Base-by-base conservation (phyloP, 106 monocot genomes). In the Allium fistulosum region DNA sequence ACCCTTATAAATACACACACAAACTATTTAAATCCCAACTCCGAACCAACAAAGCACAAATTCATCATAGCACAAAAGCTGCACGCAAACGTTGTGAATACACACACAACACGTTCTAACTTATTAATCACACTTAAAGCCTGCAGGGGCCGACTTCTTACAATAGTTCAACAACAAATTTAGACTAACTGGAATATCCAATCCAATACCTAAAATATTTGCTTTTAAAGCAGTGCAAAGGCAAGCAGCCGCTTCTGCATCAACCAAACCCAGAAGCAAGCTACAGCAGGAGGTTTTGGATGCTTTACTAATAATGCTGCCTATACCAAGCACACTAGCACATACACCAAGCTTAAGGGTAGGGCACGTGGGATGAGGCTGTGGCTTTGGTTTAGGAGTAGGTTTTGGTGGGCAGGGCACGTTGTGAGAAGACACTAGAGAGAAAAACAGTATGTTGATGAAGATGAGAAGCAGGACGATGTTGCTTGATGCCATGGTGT, bases 191-290 rank as follows among this genome's bases (percentile, higher is more conserved):
- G 68, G 53, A 37, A 68, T 26, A 55, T 68, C 56, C 52, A 68
- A 52, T 1, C 50, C 50, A 27, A 66, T 48, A 18, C 65, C 65
- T 10, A 66, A 27, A 49, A 66, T 12, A 27, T 66, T 66, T 12
- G 67, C 56, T 9, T 50, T 70, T 17, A 70, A 6, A 46, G 69
- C 57, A 27, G 57, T 70, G 69, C 69, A 70, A 45, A 70, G 69
- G 56, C 69, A 70, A 7, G 58, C 69, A 14, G 69, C 69, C 3
- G 69, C 69, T 13, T 70, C 69, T 7, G 56, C 12, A 17, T 70
- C 69, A 14, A 3, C 69, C 10, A 70, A 58, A 17, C 69, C 69
- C 14, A 46, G 46, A 45, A 70, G 53, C 9, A 70, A 58, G 12
- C 16, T 51, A 58, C 69, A 70, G 57, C 69, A 70, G 15, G 69